Conservation (phyloP, 257 asterid genomes). For the Echites panduratus region DNA sequence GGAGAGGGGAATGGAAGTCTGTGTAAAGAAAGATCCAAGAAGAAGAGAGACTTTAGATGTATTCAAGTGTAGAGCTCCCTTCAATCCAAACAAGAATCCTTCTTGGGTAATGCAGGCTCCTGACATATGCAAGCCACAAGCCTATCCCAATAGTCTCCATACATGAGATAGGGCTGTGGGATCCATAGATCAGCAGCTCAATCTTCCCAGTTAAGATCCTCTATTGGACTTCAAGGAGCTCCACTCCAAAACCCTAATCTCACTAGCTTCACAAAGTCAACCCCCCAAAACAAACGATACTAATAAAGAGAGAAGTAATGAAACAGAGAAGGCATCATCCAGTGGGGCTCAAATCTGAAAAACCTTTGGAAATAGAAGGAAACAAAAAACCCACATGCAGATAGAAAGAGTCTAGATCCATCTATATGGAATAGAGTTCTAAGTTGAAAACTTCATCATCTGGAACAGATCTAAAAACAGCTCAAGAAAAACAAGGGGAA, state of each 20-base stretch:
- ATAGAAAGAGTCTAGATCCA: neutral
- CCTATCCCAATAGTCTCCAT: conserved; percentile 35
- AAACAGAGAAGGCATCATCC: too few relatives aligned
- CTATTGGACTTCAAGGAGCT: conserved; percentile 95
- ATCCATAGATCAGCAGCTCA: conserved; percentile 82
- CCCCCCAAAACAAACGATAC: neutral
- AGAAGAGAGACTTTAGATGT: neutral
- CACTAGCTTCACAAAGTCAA: neutral
- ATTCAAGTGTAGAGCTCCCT: conserved; percentile 76
- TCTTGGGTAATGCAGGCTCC: conserved; percentile 71
- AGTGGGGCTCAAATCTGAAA: too few relatives aligned
- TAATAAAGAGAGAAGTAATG: too few relatives aligned
- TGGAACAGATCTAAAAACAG: neutral
- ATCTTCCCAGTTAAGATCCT: conserved; percentile 56
- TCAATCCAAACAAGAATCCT: conserved; percentile 80
- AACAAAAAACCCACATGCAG: neutral
- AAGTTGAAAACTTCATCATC: neutral
- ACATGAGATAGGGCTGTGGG: conserved; percentile 60
- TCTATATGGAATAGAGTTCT: neutral
- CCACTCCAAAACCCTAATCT: conserved; percentile 47
- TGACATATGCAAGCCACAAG: conserved; percentile 78
- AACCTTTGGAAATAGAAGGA: neutral
- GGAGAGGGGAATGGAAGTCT: too few relatives aligned
- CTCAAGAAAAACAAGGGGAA: neutral
- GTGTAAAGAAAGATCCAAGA: too few relatives aligned